Conservation (phyloP, 1,284 basidiomycete genomes). For the Cryptococcus wingfieldii region DNA sequence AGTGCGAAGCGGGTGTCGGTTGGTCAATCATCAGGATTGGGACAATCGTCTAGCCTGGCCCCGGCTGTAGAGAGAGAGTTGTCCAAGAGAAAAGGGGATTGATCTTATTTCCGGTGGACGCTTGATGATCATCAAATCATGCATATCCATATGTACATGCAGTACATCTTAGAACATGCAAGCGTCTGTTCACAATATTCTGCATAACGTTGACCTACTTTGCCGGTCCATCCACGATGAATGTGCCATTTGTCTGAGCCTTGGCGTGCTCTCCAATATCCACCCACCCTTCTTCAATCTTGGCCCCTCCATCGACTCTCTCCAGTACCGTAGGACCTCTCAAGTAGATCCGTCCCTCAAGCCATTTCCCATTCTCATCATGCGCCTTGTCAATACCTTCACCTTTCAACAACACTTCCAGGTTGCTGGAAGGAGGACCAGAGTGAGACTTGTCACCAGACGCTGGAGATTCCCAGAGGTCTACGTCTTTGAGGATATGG, state of each 20-base stretch:
- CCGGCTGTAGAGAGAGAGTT: background rate
- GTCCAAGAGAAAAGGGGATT: slow-evolving; percentile 3
- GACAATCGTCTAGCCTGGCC: background rate
- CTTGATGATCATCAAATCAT: background rate
- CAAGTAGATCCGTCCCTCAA: slow-evolving; percentile 27
- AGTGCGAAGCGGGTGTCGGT: background rate
- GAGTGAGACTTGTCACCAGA: slow-evolving; percentile 22
- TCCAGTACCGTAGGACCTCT: slow-evolving; percentile 33
- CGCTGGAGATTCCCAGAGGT: slow-evolving; percentile 3
- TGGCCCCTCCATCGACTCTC: slow-evolving; percentile 8
- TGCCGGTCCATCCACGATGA: slow-evolving; percentile 15
- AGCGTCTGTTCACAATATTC: background rate
- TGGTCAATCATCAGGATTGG: background rate
- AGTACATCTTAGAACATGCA: background rate
- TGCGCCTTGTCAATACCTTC: slow-evolving; percentile 18
- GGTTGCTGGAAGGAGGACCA: slow-evolving; percentile 42
- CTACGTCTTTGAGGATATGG: slow-evolving; percentile 15
- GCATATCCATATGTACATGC: background rate
- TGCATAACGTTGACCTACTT: background rate
- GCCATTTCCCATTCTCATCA: slow-evolving; percentile 9
- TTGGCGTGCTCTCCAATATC: slow-evolving; percentile 27
- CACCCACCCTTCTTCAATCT: slow-evolving; percentile 29
- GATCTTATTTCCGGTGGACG: background rate
- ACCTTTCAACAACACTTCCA: slow-evolving; percentile 41
- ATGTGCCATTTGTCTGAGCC: slow-evolving; percentile 42